A percentile compares a stretch with the other conserved stretches of the same genome.
Evolutionary conservation across 2,329 filamentous ascomycete species (phyloP).

Genomic region (Pyricularia sp.): DNA sequence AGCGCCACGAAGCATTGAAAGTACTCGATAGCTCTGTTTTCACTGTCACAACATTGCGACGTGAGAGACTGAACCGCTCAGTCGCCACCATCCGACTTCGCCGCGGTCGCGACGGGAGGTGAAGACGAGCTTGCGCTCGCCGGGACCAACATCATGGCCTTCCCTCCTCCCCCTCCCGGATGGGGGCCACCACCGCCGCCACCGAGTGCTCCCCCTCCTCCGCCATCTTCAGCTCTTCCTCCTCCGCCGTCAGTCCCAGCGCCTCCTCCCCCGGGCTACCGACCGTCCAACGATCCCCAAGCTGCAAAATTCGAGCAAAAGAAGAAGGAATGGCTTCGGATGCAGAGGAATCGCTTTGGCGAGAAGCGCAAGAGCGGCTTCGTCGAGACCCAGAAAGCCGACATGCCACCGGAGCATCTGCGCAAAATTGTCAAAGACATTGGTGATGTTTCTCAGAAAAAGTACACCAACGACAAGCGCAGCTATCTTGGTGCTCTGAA

Average conservation of each 20-base stretch:
- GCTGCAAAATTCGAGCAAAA: conserved; percentile 94
- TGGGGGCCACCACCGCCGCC: conserved; percentile 37
- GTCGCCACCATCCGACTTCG: neutral
- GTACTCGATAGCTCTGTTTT: neutral
- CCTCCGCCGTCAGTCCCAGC: conserved; percentile 43
- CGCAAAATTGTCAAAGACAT: conserved; percentile 98
- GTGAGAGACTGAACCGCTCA: neutral
- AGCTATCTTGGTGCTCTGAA: conserved; percentile 95
- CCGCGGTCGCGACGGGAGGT: conserved; percentile 2
- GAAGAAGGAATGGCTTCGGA: conserved; percentile 96
- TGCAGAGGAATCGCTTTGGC: conserved; percentile 81
- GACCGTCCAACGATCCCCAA: conserved; percentile 67
- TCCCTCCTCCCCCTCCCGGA: conserved; percentile 42
- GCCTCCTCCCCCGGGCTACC: conserved; percentile 77
- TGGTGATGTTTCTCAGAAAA: conserved; percentile 97
- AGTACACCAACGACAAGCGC: conserved; percentile 96
- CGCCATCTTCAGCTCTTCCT: conserved; percentile 38
- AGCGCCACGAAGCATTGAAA: neutral
- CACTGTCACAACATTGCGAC: neutral
- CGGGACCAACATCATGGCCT: conserved; percentile 16
- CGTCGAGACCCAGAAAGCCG: conserved; percentile 94
- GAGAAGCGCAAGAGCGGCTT: conserved; percentile 96
- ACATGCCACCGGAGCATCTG: conserved; percentile 96
- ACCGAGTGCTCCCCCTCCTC: conserved; percentile 34
- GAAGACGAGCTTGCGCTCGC: conserved; percentile 15